Evolutionary conservation across 106 monocot genomes (phyloP), one percentile per base, ranked within the genome.

Genomic region (Phalaenopsis aphrodite): DNA sequence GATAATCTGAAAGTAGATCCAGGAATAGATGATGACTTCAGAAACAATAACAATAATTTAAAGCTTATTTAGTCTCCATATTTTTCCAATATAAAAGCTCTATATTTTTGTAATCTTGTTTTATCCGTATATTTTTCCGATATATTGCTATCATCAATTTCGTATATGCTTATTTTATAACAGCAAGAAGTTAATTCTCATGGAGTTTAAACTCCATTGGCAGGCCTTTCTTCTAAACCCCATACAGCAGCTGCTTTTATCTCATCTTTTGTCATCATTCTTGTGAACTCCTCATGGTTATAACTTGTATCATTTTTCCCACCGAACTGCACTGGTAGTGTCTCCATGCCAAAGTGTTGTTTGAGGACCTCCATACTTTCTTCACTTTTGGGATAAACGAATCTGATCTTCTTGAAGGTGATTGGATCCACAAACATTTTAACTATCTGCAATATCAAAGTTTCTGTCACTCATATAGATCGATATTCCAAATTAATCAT

Each of bases 211-310:
- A 15, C 19, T 65, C 66, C 39, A 46, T n/a, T 1, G 12, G 65
- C 37, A 1, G 81, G 67, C 42, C 80, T 87, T 18, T 78, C 76
- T 17, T 89, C 79, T 15, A 69, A 45, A 36, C 81, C 89, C 94
- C 94, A 94, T 1, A 82, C 6, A 11, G 19, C 39, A 1, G 83
- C 83, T 36, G 78, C 68, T 64, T 69, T 94, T 15, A 78, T 81
- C 21, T 94, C 96, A 78, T 93, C 91, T 56, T 88, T 87, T 5
- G 36, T 43, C 93, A 93, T 96, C 83, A 93, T n/a, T 36, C 77
- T 80, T 2, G 92, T 86, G 49, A 77, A 94, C 76, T 92, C 93
- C 42, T 86, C 84, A 74, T 94, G 94, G 75, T 90, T 76, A 64
- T 90, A 96, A 41, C 79, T 38, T 6, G 69, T 14, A 5, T 83